Evolutionary conservation across 176 grass and related monocot species (phyloP), one percentile per base, ranked within the genome.

Genomic region (Zoysia pacifica): DNA sequence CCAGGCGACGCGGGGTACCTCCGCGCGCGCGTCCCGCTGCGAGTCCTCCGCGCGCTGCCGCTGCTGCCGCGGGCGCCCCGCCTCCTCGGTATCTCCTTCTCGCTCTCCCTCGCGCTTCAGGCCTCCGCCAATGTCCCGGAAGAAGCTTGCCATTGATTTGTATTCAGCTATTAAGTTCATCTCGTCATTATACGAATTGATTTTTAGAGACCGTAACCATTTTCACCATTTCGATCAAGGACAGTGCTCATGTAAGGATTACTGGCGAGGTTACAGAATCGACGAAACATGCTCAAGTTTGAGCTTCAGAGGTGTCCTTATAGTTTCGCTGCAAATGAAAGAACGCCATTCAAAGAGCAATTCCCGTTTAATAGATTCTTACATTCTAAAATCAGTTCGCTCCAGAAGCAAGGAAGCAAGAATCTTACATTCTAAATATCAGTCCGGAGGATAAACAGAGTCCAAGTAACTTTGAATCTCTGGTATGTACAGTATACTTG

Each of bases 181-280:
- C 43, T 89, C 92, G 13, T 67, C 72, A 58, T 65, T 85, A 72
- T 94, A 94, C 16, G 47, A 72, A 45, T 77, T 94, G 80, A 79
- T 91, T 51, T 61, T 91, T 61, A 91, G 89, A 78, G 92, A 94
- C 11, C 67, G 86, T 64, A 91, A 94, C 11, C 79, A 86, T 69
- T 94, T 94, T 59, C 91, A 94, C 63, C 88, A 94, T 89, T 94
- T 94, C 65, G 60, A 59, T 48, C 40, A 70, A 71, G 92, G 92
- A 42, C 62, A 82, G 65, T 94, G 92, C 40, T 94, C 89, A 51
- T 89, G 92, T 50, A 91, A 83, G 64, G 83, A 94, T 55, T 94
- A 94, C 59, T 91, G 92, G 89, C 91, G 81, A 91, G 74, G 60
- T 68, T 65, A 46, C 65, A 85, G 38, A 51, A 16, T 65, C 43